Base-by-base conservation (phyloP, 2,329 filamentous ascomycete species). In the Trichoderma sp. region DNA sequence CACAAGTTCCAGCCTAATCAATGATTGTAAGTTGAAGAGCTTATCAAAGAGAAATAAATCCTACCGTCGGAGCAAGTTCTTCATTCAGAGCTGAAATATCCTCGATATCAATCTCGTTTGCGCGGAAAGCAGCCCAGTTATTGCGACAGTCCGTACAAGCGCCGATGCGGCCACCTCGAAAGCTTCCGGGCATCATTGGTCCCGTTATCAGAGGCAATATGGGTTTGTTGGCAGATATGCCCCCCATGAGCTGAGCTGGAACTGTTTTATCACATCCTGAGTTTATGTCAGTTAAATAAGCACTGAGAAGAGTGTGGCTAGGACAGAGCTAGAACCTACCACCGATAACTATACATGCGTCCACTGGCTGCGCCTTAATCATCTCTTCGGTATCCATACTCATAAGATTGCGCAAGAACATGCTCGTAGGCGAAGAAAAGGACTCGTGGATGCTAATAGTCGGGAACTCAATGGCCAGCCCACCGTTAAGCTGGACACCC, bases 321-420 rank as follows among this genome's bases (percentile, higher is more conserved):
- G 1, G 1, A 3, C 3, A 58, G 3, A 6, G n/a, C n/a, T 4
- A 23, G n/a, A 32, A 28, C 59, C 73, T 71, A 88, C 89, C 91
- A 62, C 91, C 91, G 74, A 93, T 90, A 74, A 91, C 83, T 15
- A 92, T 85, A 11, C 88, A 88, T 0, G 89, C 88, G 80, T 94
- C 91, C 17, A 91, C 84, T 0, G 91, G 91, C 79, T 93, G 91
- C 0, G 91, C 91, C 57, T 84, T 83, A 68, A 93, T 89, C 91
- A 93, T 93, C 82, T 93, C 91, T 78, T 93, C 92, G 0, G 92
- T 93, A 77, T 93, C 92, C 90, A 93, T 92, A 74, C 89, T 91
- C 91, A 94, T 93, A 71, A 93, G 77, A 74, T 93, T 93, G 36
- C 92, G 81, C 62, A 93, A 77, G 70, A 89, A 93, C 92, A 94